phyloP scores from a whole-genome alignment of 441 rosid genomes.

The Corymbia calophylla region DNA sequence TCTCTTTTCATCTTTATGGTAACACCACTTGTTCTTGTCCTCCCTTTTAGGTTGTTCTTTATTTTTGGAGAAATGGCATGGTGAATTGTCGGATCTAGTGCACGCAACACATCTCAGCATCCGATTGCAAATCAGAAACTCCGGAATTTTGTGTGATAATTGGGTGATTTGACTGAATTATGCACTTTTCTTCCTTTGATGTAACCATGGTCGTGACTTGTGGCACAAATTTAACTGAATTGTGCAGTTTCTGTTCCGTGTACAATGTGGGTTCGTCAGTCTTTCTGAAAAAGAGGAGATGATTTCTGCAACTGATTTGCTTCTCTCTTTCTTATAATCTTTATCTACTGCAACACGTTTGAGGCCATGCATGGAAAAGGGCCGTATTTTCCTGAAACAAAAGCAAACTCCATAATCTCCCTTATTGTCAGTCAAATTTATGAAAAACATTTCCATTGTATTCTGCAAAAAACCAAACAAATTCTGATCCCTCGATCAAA shows the following conservation, averaged over 20 bases:
- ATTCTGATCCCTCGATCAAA: neutral
- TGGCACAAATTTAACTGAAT: neutral
- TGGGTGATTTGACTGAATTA: neutral
- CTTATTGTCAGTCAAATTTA: neutral
- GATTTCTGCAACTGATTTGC: neutral
- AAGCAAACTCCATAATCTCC: neutral
- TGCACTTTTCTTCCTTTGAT: neutral
- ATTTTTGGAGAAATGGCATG: neutral
- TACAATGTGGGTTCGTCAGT: neutral
- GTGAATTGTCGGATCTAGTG: neutral
- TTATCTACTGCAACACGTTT: neutral
- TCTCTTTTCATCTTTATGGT: neutral
- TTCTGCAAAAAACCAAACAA: neutral
- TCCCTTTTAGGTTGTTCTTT: neutral
- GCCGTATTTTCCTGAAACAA: neutral
- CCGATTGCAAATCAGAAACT: neutral
- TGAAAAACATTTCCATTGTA: neutral
- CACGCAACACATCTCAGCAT: neutral
- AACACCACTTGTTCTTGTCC: neutral
- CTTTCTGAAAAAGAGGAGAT: neutral
- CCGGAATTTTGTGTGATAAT: neutral
- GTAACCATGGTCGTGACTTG: neutral
- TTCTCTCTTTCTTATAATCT: neutral
- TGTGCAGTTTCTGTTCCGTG: neutral
- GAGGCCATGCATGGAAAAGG: neutral